A percentile compares a stretch with the other conserved stretches of the same genome.
phyloP scores from a whole-genome alignment of 2,329 filamentous ascomycete genomes.

The Pyrenophora graminea region DNA sequence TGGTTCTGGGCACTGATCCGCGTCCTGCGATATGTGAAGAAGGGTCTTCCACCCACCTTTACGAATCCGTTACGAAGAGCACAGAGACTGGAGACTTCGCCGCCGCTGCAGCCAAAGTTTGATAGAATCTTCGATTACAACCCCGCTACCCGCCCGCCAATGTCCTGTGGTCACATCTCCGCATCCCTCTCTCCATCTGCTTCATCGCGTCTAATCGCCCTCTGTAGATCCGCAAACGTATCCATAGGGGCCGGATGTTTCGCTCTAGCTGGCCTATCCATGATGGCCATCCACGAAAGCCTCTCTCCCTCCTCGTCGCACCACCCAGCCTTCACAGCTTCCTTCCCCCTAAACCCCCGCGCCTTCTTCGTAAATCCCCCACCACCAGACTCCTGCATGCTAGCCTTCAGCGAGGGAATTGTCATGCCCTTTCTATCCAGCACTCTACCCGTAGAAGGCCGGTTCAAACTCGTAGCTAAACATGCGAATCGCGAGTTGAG shows the following conservation, averaged over 20 bases:
- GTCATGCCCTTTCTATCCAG: conserved; percentile 50
- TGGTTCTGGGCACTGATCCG: conserved; percentile 56
- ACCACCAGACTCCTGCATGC: conserved; percentile 52
- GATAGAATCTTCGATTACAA: conserved; percentile 47
- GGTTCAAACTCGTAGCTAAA: conserved; percentile 47
- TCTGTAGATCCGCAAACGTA: conserved; percentile 46
- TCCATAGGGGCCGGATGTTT: conserved; percentile 53
- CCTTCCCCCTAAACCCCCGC: conserved; percentile 54
- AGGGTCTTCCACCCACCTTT: conserved; percentile 47
- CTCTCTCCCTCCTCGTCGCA: conserved; percentile 26
- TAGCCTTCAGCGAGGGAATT: conserved; percentile 54
- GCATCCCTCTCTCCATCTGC: conserved; percentile 39
- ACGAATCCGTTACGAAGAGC: conserved; percentile 47
- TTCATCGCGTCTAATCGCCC: conserved; percentile 43
- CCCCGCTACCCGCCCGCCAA: conserved; percentile 35
- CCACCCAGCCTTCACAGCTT: conserved; percentile 47
- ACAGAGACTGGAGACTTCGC: conserved; percentile 16
- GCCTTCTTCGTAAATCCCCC: conserved; percentile 47
- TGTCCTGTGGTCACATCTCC: conserved; percentile 42
- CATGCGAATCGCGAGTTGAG: conserved; percentile 51
- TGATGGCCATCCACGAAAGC: conserved; percentile 52
- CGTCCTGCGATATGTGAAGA: conserved; percentile 50
- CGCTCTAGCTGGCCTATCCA: conserved; percentile 51
- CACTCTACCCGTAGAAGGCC: conserved; percentile 39
- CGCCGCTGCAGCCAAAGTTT: conserved; percentile 40